Evolutionary conservation across 169 alveolate species (phyloP).

Genomic region (Theileria luwenshuni): DNA sequence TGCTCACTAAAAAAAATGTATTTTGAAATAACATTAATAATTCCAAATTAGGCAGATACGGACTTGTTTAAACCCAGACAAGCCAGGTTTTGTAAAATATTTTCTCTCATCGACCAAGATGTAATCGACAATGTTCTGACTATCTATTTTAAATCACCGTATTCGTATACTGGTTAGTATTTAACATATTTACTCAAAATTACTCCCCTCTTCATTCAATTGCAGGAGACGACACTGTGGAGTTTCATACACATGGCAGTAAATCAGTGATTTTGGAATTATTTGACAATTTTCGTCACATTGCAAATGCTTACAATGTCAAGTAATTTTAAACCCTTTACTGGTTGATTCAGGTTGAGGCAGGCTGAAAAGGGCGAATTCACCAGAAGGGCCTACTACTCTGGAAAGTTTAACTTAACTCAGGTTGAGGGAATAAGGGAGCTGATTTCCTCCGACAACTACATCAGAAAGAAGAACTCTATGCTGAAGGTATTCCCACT

Average conservation of each 20-base stretch:
- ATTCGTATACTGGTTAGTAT: constrained; percentile 70
- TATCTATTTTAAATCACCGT: constrained; percentile 64
- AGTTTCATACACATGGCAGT: constrained; percentile 77
- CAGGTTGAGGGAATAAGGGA: constrained; percentile 70
- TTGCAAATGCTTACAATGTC: constrained; percentile 16
- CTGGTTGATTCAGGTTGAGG: constrained; percentile 46
- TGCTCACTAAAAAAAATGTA: constrained; percentile 34
- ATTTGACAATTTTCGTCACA: constrained; percentile 45
- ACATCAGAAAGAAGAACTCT: constrained; percentile 32
- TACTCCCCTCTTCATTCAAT: background rate
- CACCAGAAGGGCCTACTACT: constrained; percentile 74
- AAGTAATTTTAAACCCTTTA: constrained; percentile 13
- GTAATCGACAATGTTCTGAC: constrained; percentile 57
- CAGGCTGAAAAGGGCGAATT: constrained; percentile 76
- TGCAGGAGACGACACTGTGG: constrained; percentile 80
- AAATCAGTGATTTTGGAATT: constrained; percentile 65
- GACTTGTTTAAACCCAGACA: constrained; percentile 22
- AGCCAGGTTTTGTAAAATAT: constrained; percentile 36
- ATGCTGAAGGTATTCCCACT: constrained; percentile 33
- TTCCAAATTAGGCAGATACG: background rate
- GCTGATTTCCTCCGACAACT: constrained; percentile 46
- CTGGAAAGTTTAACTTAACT: constrained; percentile 65
- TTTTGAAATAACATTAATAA: background rate
- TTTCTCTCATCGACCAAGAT: constrained; percentile 11
- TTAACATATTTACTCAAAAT: background rate